Base-by-base conservation (phyloP, 2,329 filamentous ascomycete species). In the Lizonia empirigonia region DNA sequence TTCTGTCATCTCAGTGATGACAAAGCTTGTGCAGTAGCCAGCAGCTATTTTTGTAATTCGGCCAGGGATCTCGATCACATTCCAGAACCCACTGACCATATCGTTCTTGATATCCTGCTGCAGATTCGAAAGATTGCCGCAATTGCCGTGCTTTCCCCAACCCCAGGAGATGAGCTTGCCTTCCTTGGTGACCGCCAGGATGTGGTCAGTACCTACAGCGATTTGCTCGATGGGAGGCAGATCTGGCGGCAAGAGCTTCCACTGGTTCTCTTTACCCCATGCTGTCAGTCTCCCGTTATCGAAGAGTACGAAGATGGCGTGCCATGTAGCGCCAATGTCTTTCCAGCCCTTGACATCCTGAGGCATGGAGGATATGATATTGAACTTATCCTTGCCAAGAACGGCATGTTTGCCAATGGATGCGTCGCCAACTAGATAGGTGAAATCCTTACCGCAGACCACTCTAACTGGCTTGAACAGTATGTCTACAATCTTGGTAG, bases 61-160 rank as follows among this genome's bases (percentile, higher is more conserved):
- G 23, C 62, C 65, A 1, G 60, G 59, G 18, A 70, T 47, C 1
- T 51, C 34, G 16, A 70, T 65, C 9, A 65, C 55, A 15, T 67
- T 70, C 67, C 67, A 70, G 13, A 68, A 56, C 0, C 63, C 65
- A 30, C 42, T 63, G 29, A 69, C 55, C 65, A 68, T 68, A 9
- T 68, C 63, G 4, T 68, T 64, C 37, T 59, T 58, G 1, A 64
- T 36, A 5, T 60, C 52, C 2, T 54, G 51, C 18, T 39, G 35
- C 9, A 61, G 19, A 1, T 15, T 46, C 1, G 32, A 56, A 6
- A 66, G 22, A 35, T 67, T 50, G 3, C 94, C 94, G 71, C 94
- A 99, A 70, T 99, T 99, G 1, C 94, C 94, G 75, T 99, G 94
- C 74, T 97, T 93, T 2, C 91, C 92, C 94, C 94, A 99, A 16